Evolutionary conservation across 768 basidiomycete species (phyloP), one percentile per base, ranked within the genome.

Genomic region (Coprinopsis marcescibilis): DNA sequence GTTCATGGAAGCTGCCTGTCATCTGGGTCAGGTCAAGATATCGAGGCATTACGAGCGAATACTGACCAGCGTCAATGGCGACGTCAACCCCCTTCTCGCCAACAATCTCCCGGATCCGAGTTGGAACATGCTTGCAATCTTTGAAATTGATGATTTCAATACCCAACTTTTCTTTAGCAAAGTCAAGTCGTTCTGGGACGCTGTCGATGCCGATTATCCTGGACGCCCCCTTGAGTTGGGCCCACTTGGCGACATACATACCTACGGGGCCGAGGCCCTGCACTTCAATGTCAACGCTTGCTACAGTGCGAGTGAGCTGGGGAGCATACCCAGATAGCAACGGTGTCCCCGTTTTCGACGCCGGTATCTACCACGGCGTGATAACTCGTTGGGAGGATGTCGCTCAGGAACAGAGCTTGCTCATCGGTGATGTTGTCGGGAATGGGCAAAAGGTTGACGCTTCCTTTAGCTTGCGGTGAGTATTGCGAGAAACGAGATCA

Each of bases 321-420:
- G 11, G 32, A 26, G 65, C 71, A 45, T 54, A 80, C 81, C 85
- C 84, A 86, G 13, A 87, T 71, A 17, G 77, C 83, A 45, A 87
- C 83, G 12, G 77, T 67, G 52, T 88, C 83, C 3, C 84, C 86
- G 52, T 80, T 62, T 36, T 80, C 69, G n/a, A 90, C 81, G 3
- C 80, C 80, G 0, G 83, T 83, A 58, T 87, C 85, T 15, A 79
- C 75, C 19, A 89, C 81, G 17, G 72, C 67, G 62, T 91, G 85
- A 60, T 88, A 89, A 12, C 78, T 78, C 0, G 86, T 89, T 1
- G 80, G 78, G 4, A 88, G 66, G 32, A 89, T 71, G 46, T 83
- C 79, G 7, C 75, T 79, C 4, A 81, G 68, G 56, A 72, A 78
- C 1, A 80, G 52, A 0, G 66, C 78, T 49, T 77, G 70, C 65